Percentiles rank a stretch among this genome's conserved stretches.
Conservation (phyloP, 495 filamentous ascomycete species). For the Xylaria bambusicola region DNA sequence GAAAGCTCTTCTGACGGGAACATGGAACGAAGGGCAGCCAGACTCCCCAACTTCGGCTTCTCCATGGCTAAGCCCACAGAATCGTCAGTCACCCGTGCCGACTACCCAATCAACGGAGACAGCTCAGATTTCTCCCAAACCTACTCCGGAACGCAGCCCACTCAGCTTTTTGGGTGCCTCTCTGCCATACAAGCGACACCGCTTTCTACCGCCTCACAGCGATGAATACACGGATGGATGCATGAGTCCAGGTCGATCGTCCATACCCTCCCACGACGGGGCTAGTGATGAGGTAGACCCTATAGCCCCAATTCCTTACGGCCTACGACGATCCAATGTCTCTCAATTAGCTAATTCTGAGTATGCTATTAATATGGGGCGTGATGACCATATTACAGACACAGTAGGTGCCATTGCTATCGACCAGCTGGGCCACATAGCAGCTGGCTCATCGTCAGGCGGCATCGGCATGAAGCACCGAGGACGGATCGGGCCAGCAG, state of each 20-base stretch:
- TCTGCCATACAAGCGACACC: slow-evolving; percentile 9
- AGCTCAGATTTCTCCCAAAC: slow-evolving; percentile 13
- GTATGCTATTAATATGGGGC: neutral
- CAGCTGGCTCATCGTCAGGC: slow-evolving; percentile 96
- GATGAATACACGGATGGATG: neutral
- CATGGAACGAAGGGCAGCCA: slow-evolving; percentile 63
- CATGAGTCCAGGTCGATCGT: neutral
- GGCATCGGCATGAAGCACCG: slow-evolving; percentile 98
- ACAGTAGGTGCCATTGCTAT: slow-evolving; percentile 95
- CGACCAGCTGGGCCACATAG: slow-evolving; percentile 81
- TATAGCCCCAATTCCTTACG: neutral
- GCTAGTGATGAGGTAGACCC: slow-evolving; percentile 7
- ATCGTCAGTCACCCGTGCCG: neutral
- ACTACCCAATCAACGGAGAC: neutral
- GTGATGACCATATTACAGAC: slow-evolving; percentile 64
- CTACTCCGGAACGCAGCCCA: slow-evolving; percentile 11
- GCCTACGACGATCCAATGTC: neutral
- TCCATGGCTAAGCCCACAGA: slow-evolving; percentile 6
- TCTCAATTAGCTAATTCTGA: neutral
- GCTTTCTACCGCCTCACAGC: slow-evolving; percentile 4
- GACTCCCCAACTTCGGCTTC: slow-evolving; percentile 42
- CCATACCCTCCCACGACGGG: slow-evolving; percentile 21
- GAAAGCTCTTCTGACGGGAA: slow-evolving; percentile 54
- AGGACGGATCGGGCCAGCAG: slow-evolving; percentile 88
- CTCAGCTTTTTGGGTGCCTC: slow-evolving; percentile 21